phyloP scores from a whole-genome alignment of 106 monocot species.

The Narthecium ossifragum region DNA sequence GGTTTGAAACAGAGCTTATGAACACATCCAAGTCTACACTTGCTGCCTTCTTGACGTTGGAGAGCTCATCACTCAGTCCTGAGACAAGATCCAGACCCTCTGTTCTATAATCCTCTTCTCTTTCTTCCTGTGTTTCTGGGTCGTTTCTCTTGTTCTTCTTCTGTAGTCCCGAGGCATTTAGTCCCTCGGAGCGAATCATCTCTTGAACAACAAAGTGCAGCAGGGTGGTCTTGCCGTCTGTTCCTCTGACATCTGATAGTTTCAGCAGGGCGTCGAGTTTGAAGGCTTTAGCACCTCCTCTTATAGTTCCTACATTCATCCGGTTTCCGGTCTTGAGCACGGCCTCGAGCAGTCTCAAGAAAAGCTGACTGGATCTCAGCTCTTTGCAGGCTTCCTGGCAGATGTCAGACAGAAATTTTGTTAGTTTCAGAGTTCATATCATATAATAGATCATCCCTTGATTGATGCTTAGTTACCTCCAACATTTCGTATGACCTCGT shows the following conservation, averaged over 20 bases:
- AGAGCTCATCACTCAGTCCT: conserved; percentile 61
- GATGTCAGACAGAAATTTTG: background rate
- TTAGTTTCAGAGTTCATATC: background rate
- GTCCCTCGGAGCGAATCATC: conserved; percentile 50
- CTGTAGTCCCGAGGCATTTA: background rate
- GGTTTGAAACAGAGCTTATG: conserved; percentile 49
- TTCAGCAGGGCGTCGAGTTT: conserved; percentile 89
- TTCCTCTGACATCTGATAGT: conserved; percentile 85
- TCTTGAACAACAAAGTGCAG: conserved; percentile 96
- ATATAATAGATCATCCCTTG: background rate
- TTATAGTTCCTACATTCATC: conserved; percentile 82
- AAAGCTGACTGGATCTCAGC: conserved; percentile 78
- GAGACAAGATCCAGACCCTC: conserved; percentile 59
- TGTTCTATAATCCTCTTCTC: conserved; percentile 25
- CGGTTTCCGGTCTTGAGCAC: conserved; percentile 88
- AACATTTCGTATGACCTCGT: conserved; percentile 54
- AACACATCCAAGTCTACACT: conserved; percentile 67
- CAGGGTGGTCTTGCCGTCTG: conserved; percentile 87
- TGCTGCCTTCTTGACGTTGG: conserved; percentile 75
- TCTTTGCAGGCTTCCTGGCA: conserved; percentile 91
- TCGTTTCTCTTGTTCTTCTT: background rate
- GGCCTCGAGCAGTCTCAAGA: conserved; percentile 79
- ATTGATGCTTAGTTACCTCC: conserved; percentile 35
- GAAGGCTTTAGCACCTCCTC: conserved; percentile 94
- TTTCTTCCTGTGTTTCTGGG: too few species aligned